Percentiles rank a stretch among this genome's conserved stretches.
Conservation (phyloP, 257 asterid species). For the Nicotiana sylvestris region DNA sequence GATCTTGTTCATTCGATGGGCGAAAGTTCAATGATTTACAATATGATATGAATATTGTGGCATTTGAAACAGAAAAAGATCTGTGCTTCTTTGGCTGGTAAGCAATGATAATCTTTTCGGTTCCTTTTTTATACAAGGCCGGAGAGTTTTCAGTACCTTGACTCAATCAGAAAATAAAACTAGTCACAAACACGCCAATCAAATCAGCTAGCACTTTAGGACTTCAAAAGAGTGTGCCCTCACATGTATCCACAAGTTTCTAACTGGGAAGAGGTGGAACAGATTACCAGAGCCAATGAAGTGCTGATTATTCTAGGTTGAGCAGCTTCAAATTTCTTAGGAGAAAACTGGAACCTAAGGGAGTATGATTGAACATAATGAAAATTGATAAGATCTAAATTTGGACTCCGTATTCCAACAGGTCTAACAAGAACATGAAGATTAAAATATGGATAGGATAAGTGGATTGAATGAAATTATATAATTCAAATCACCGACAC, state of each 20-base stretch:
- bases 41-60: no score
- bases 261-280: neutral
- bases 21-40: no score
- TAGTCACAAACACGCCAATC: no score
- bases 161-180: neutral
- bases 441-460: neutral
- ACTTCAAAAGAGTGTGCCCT: neutral
- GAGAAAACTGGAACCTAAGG: neutral
- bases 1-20: no score
- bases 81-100: no score
- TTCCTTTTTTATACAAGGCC: no score
- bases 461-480: neutral
- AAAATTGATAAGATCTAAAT: neutral
- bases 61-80: no score
- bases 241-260: neutral
- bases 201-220: neutral
- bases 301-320: neutral
- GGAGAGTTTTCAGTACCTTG: neutral
- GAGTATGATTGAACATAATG: neutral
- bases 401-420: neutral
- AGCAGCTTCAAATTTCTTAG: neutral
- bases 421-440: neutral
- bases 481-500: neutral
- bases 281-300: neutral
- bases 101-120: no score